Evolutionary conservation across 352 stramenopile species (phyloP), one percentile per base, ranked within the genome.

Genomic region (Phytopythium helicoides): DNA sequence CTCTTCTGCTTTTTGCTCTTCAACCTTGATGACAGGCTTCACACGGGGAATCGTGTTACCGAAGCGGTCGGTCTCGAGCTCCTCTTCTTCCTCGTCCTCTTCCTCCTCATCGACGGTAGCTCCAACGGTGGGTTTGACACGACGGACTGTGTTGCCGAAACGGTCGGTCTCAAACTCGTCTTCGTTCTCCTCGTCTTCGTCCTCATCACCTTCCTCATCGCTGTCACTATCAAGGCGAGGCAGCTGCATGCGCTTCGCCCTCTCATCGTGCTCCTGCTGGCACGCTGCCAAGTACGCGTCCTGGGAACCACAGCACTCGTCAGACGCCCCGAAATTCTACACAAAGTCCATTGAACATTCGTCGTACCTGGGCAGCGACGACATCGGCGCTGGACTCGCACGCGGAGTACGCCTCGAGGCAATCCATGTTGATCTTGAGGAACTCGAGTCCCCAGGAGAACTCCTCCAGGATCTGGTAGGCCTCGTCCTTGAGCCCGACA

Each of bases 401-500:
- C 8, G 64, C 73, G 3, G 87, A 63, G 52, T 97, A 97, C 16
- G 77, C 81, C 35, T 96, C 81, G n/a, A 97, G 64, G 39, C 81
- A 88, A 57, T 99, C 98, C 21, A 74, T 60, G 75, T 99, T 99
- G 35, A 99, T 77, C 62, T 90, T 85, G 26, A 98, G 70, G 62
- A 98, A 98, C 71, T 98, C 93, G 33, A 75, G 62, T 15, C 94
- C 94, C 83, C 88, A 98, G 26, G 82, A 80, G 69, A 98, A 98
- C 67, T 97, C 92, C 42, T 95, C 72, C 74, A 98, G 87, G 38
- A 98, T 34, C 62, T 92, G 77, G 23, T 82, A 66, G 2, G 92
- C 94, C 52, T 97, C 89, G 18, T 96, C 72, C 33, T 92, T 73
- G 42, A 95, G 86, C 1, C 95, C 95, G 50, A 97, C 96, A 67